These are phyloP conservation scores for Metschnikowia henanensis DNA, from an alignment of 805 yeast species.

Conservation along the genomic window DNA sequence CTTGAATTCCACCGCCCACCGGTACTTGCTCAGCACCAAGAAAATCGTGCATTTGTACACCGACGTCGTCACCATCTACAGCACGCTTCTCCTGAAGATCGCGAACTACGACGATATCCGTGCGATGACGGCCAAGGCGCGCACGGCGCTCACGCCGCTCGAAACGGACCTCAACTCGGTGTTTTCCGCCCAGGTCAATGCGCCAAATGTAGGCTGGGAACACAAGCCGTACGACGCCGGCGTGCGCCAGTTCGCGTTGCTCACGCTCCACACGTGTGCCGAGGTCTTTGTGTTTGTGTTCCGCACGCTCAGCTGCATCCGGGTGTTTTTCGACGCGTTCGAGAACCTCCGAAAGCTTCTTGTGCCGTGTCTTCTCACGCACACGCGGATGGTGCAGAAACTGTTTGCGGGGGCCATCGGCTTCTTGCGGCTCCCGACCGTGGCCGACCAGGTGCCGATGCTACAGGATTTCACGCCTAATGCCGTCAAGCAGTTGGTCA, in stretches of 20 bases:
- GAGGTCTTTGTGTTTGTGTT: constrained; percentile 18
- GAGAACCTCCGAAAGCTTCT: constrained; percentile 38
- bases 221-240: constrained; percentile 24
- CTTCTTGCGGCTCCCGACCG: constrained; percentile 30
- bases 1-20: constrained; percentile 30
- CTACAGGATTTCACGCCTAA: constrained; percentile 24
- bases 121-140: constrained; percentile 26
- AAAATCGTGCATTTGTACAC: constrained; percentile 35
- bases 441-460: constrained; percentile 27
- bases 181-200: constrained; percentile 21
- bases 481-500: constrained; percentile 29
- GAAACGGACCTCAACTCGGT: constrained; percentile 34
- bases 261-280: constrained; percentile 13
- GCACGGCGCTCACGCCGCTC: constrained; percentile 21
- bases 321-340: constrained; percentile 38
- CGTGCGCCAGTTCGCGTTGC: constrained; percentile 22
- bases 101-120: constrained; percentile 44
- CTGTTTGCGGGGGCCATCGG: constrained; percentile 27
- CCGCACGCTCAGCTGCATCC: constrained; percentile 34
- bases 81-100: constrained; percentile 38
- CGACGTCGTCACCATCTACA: constrained; percentile 40
- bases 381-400: constrained; percentile 29
- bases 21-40: constrained; percentile 28
- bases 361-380: constrained; percentile 36
- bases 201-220: constrained; percentile 26